Base-by-base conservation (phyloP, 768 basidiomycete genomes). In the Leccinum obscurum region DNA sequence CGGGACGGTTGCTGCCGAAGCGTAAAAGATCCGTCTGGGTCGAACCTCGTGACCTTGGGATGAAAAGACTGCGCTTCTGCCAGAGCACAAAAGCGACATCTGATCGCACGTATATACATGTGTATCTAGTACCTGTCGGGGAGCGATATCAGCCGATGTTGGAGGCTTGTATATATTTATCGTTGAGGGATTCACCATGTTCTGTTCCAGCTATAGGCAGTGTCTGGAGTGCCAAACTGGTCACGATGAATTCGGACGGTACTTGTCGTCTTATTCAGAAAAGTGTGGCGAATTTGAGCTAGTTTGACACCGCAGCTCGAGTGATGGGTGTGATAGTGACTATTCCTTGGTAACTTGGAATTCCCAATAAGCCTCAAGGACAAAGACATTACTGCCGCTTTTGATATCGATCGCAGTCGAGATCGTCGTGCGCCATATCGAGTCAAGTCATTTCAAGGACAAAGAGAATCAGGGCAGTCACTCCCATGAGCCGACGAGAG, bases 61-160 rank as follows among this genome's bases (percentile, higher is more conserved):
- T 39, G 39, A 20, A 24, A 28, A 20, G 11, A 20, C 24, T 22
- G 6, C 26, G 3, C 56, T 51, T 56, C 39, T 32, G 30, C 50
- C 22, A 48, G 48, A 51, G 6, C 58, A 44, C 59, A 68, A 70
- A 70, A 69, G 69, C 67, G 67, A 57, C 62, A 48, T 54, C 4
- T 39, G 48, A 53, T 63, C 61, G 59, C 62, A 24, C 56, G 61
- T 46, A 46, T 46, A 46, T 20, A 13, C 20, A 20, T 57, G 41
- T n/a, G n/a, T 68, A 70, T 62, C 20, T 30, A 49, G 26, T 52
- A 69, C 61, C 49, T 58, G 41, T 52, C 51, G 13, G 44, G 41
- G 11, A 55, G 52, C 7, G 48, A 55, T 66, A 56, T 64, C 61
- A 46, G 51, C 22, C 57, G 17, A 62, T 56, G 30, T 61, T 37